phyloP scores from a whole-genome alignment of 129 eudicot species.

The Lonicera japonica region DNA sequence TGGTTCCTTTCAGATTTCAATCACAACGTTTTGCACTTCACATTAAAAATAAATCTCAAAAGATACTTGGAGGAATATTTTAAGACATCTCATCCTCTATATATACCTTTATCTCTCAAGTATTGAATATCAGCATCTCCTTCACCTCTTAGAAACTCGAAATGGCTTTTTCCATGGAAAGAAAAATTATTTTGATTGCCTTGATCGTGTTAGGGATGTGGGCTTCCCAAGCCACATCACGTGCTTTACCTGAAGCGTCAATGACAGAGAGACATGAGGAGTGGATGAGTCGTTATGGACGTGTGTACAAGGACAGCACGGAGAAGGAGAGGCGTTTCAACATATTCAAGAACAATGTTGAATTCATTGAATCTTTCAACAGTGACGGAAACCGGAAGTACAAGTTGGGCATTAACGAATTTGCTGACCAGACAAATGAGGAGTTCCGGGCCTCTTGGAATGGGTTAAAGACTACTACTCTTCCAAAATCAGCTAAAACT shows the following conservation, averaged over 20 bases:
- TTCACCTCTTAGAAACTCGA: neutral
- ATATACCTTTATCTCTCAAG: neutral
- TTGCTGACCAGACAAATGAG: conserved; percentile 1
- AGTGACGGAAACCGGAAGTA: neutral
- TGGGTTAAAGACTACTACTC: neutral
- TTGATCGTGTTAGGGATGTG: neutral
- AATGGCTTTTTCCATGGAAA: neutral
- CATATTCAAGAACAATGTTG: neutral
- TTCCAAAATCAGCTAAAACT: neutral
- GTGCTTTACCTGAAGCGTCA: neutral
- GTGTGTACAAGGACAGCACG: neutral
- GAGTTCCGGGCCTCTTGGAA: neutral
- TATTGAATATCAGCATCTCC: neutral
- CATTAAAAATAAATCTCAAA: no score
- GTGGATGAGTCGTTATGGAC: conserved; percentile 4
- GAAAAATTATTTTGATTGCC: no score
- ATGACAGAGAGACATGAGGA: neutral
- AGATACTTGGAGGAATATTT: neutral
- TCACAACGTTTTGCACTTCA: neutral
- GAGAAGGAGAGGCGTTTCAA: neutral
- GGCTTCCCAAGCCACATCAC: neutral
- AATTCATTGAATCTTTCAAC: neutral
- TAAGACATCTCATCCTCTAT: conserved; percentile 7
- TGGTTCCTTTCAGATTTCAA: neutral
- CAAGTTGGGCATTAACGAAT: neutral